Conservation (phyloP, 2,329 filamentous ascomycete species). For the Pyrenochaeta sp. region DNA sequence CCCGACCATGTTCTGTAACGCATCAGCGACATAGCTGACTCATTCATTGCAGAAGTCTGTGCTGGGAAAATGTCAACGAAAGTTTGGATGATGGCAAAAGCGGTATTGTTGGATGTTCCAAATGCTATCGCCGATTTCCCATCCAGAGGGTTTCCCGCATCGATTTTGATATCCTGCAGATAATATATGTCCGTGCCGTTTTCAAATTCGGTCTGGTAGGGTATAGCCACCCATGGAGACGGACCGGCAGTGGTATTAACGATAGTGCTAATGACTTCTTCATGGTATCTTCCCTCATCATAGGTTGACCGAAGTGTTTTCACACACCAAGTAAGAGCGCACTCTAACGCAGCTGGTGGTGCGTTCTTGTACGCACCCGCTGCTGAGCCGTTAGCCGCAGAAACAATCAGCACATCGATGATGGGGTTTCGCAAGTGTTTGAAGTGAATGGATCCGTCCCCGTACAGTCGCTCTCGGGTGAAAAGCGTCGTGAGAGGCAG, state of each 20-base stretch:
- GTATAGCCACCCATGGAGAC: neutral
- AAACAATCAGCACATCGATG: slow-evolving; percentile 21
- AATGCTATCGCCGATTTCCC: slow-evolving; percentile 21
- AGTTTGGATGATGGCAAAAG: neutral
- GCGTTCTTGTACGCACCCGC: slow-evolving; percentile 11
- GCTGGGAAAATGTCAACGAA: slow-evolving; percentile 23
- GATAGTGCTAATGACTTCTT: slow-evolving; percentile 15
- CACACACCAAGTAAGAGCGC: slow-evolving; percentile 33
- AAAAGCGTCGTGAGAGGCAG: slow-evolving; percentile 15
- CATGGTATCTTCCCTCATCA: slow-evolving; percentile 18
- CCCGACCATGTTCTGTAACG: slow-evolving; percentile 13
- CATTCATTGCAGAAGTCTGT: slow-evolving; percentile 11
- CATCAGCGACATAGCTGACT: slow-evolving; percentile 9
- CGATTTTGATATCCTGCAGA: slow-evolving; percentile 21
- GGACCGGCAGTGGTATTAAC: neutral
- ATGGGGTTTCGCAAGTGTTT: slow-evolving; percentile 24
- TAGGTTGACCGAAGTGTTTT: slow-evolving; percentile 32
- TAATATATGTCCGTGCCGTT: slow-evolving; percentile 1
- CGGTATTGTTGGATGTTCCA: slow-evolving; percentile 13
- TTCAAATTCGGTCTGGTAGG: neutral
- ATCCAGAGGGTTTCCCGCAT: slow-evolving; percentile 3
- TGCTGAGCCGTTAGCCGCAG: slow-evolving; percentile 6
- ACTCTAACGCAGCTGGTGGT: slow-evolving; percentile 21
- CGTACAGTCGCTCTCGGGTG: slow-evolving; percentile 12
- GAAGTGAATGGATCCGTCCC: slow-evolving; percentile 27